phyloP scores from a whole-genome alignment of 2,329 filamentous ascomycete species.

The Colletotrichum nymphaeae region DNA sequence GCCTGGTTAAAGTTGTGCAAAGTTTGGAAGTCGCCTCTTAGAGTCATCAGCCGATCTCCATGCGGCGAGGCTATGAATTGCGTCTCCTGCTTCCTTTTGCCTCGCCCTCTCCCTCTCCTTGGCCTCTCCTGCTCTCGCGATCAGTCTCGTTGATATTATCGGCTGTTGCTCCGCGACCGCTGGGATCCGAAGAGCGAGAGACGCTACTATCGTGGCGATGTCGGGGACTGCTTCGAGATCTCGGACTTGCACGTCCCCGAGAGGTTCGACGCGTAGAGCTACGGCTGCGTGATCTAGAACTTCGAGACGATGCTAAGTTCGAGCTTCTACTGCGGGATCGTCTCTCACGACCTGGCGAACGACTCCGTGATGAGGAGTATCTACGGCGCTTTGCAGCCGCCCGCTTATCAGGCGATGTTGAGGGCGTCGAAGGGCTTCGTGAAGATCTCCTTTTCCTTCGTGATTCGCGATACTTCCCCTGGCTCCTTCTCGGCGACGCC shows the following conservation, averaged over 20 bases:
- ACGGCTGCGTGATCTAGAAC: constrained; percentile 52
- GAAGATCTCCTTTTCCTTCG: constrained; percentile 39
- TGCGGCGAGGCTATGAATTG: constrained; percentile 63
- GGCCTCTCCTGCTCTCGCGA: background rate
- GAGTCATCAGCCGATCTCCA: constrained; percentile 49
- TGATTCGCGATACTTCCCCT: constrained; percentile 37
- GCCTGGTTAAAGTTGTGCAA: background rate
- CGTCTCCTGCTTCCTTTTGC: constrained; percentile 49
- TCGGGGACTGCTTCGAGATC: background rate
- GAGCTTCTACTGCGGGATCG: constrained; percentile 46
- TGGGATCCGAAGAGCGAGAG: background rate
- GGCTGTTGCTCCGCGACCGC: background rate
- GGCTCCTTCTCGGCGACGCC: constrained; percentile 48
- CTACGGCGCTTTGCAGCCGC: constrained; percentile 62
- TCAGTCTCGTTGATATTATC: background rate
- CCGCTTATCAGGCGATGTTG: constrained; percentile 49
- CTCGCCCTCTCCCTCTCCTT: background rate
- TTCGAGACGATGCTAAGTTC: constrained; percentile 52
- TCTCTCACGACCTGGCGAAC: constrained; percentile 53
- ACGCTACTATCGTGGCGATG: background rate
- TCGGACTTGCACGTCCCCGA: constrained; percentile 27
- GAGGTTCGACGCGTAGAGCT: constrained; percentile 44
- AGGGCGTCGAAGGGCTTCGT: constrained; percentile 44
- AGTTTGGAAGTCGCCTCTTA: background rate
- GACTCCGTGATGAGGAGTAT: constrained; percentile 60